Evolutionary conservation across 2,329 filamentous ascomycete genomes (phyloP), one percentile per base, ranked within the genome.

Genomic region (Apiospora pterosperma): DNA sequence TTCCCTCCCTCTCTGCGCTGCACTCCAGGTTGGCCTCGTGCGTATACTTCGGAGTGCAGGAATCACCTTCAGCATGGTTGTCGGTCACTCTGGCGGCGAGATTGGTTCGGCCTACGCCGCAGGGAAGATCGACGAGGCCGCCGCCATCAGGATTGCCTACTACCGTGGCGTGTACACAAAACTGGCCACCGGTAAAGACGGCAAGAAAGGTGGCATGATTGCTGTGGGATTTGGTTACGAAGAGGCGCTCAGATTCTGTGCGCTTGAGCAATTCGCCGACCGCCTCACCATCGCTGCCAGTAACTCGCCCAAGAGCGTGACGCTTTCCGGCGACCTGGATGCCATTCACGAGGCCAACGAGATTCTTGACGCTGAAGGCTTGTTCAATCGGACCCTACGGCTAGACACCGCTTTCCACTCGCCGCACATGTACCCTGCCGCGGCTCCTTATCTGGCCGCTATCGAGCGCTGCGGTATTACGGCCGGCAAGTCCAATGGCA

Each of bases 381-480:
- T 69, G 59, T 80, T 80, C 62, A 73, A 75, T 0, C 72, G 77
- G 1, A 16, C 74, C 0, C 70, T 85, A 0, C 63, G 71, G 61
- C 77, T 84, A 0, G 79, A 83, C 58, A 81, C 76, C 0, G 82
- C 81, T 0, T 85, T 84, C 61, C 82, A 85, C 70, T 84, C 82
- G 0, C 75, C 74, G 1, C 82, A 84, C 67, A 85, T 85, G 82
- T 52, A 69, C 1, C 64, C 28, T 28, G 70, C 78, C 1, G 75
- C 77, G 0, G 66, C 38, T 1, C 64, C 73, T 60, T 82, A 82
- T 63, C 64, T 74, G 2, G 62, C 75, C 31, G 69, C 67, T 1
- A 66, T 82, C 52, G 36, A 62, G 3, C 63, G 61, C 19, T 76
- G 73, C 36, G 64, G 64, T n/a, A 74, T 82, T 78, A 0, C 73